These are phyloP conservation scores for Aspergillus panamensis DNA, from an alignment of 495 filamentous ascomycete genomes.

Conservation along the genomic window DNA sequence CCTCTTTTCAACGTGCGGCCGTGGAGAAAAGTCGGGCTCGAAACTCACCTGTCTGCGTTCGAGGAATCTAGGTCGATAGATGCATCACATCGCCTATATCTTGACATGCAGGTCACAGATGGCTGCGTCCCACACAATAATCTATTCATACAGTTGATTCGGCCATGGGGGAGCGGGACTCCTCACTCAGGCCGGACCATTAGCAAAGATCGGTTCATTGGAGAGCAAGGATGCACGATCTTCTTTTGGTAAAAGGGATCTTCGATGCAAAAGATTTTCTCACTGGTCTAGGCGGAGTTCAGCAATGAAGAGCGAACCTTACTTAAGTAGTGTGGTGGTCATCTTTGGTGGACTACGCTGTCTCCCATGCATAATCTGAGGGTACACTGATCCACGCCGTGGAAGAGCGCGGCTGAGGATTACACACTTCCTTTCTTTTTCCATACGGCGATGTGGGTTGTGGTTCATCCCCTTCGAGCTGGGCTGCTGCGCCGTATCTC, in stretches of 20 bases:
- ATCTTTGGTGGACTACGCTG: constrained; percentile 22
- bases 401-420: constrained; percentile 22
- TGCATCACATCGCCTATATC: constrained; percentile 31
- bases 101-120: constrained; percentile 28
- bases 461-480: constrained; percentile 11
- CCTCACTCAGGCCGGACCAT: constrained; percentile 9
- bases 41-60: constrained; percentile 16
- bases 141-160: constrained; percentile 17
- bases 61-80: constrained; percentile 25
- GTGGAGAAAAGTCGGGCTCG: constrained; percentile 18
- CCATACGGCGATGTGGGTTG: constrained; percentile 6
- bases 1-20: constrained; percentile 26
- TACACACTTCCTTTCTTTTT: constrained; percentile 18
- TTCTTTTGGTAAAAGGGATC: constrained; percentile 17
- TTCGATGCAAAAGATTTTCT: constrained; percentile 13
- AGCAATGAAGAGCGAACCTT: constrained; percentile 25
- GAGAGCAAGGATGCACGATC: constrained; percentile 18
- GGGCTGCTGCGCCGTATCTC: constrained; percentile 12
- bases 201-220: constrained; percentile 18
- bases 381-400: constrained; percentile 12
- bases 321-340: constrained; percentile 24
- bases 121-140: constrained; percentile 16
- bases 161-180: constrained; percentile 1
- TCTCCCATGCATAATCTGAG: constrained; percentile 21
- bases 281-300: constrained; percentile 13